phyloP scores from a whole-genome alignment of 208 protist genomes.

The Crithidia expoeki region DNA sequence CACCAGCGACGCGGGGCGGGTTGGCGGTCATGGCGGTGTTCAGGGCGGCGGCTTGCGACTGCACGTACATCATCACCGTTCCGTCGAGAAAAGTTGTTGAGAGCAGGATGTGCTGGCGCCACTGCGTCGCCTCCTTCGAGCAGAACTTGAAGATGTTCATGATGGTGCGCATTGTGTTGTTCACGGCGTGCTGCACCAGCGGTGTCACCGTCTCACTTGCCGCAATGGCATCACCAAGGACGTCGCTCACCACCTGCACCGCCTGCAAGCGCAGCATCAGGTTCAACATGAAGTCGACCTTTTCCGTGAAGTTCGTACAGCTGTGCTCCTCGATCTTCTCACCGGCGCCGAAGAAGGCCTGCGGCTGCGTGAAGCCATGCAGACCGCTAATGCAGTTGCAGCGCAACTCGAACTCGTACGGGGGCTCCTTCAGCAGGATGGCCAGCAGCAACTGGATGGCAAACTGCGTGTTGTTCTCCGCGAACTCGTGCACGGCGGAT shows the following conservation, averaged over 20 bases:
- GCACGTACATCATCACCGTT: constrained; percentile 70
- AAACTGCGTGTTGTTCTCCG: constrained; percentile 91
- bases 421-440: constrained; percentile 90
- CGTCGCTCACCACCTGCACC: constrained; percentile 86
- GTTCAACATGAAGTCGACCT: constrained; percentile 86
- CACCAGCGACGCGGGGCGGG: constrained; percentile 39
- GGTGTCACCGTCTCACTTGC: constrained; percentile 11
- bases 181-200: constrained; percentile 52
- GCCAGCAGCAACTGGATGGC: constrained; percentile 91
- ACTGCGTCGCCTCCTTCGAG: constrained; percentile 69
- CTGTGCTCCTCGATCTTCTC: constrained; percentile 74
- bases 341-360: constrained; percentile 85
- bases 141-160: constrained; percentile 94
- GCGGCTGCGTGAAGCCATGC: constrained; percentile 89
- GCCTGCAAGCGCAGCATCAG: constrained; percentile 89
- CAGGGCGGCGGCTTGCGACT: constrained; percentile 56
- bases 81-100: constrained; percentile 87
- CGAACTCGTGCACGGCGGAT: constrained; percentile 89
- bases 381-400: constrained; percentile 91
- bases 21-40: constrained; percentile 38
- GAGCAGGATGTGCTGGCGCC: constrained; percentile 90
- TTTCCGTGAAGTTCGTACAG: constrained; percentile 87
- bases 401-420: constrained; percentile 89
- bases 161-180: constrained; percentile 88
- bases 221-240: constrained; percentile 69